Base-by-base conservation (phyloP, 164 flowering plant genomes). In the Magnolia kwangsiensis region DNA sequence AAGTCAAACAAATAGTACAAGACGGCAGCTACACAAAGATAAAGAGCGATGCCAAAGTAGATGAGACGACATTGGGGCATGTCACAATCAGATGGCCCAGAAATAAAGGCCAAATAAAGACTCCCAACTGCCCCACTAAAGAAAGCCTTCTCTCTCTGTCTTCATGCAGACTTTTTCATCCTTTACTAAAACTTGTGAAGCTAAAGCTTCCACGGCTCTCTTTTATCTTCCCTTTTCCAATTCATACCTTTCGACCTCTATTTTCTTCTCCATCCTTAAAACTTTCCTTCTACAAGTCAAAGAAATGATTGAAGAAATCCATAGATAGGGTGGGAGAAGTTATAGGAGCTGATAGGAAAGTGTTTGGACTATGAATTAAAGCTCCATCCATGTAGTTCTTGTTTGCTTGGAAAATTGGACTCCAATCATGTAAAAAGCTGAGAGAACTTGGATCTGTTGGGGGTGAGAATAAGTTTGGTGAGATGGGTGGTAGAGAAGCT, bases 381-480 rank as follows among this genome's bases (percentile, higher is more conserved):
- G 74, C 70, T 14, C 78, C 78, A 4, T 80, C 85, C 31, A 76
- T 59, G 50, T 51, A 78, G 67, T 72, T 76, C 81, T 75, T 82
- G 77, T 76, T 81, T 24, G 84, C 84, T 2, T 63, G 68, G 74
- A 81, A 80, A 10, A 78, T 69, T 8, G 93, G 90, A 79, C 90
- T 89, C 16, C 85, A 55, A 37, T 87, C 91, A 31, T 85, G 81
- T 20, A 80, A 50, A 27, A 76, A 76, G 19, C 80, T 78, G n/a
- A 81, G 8, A 0, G 79, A 65, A 49, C 72, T 78, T 10, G 84
- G 83, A 63, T 83, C 89, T 1, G 80, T 11, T 45, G 78, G 74
- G 72, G 97, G 89, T 11, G 96, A 88, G 80, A 95, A 93, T 55
- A 88, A 85, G 70, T 78, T 86, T 0, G 91, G 81, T 10, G 90